Evolutionary conservation across 2,329 filamentous ascomycete species (phyloP).

Genomic region (Mariannaea sp.): DNA sequence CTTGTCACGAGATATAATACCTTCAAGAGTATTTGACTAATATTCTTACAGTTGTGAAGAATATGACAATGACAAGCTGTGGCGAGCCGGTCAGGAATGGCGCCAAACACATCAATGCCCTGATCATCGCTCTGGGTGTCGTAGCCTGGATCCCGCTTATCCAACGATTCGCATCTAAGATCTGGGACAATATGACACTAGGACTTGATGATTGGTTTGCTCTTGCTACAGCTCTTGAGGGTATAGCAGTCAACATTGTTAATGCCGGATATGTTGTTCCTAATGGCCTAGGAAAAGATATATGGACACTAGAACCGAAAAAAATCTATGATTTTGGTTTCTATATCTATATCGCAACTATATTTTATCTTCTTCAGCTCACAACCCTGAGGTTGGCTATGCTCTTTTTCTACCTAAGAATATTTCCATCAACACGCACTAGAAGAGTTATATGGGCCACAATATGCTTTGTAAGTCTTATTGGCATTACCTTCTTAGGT

Average conservation of each 20-base stretch:
- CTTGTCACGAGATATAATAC: no score
- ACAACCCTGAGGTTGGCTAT: conserved; percentile 48
- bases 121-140: neutral
- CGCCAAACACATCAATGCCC: neutral
- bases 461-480: conserved; percentile 39
- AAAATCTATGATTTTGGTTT: conserved; percentile 34
- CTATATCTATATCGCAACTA: conserved; percentile 43
- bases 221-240: neutral
- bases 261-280: neutral
- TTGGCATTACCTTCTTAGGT: conserved; percentile 41
- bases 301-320: conserved; percentile 40
- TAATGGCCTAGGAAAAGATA: conserved; percentile 40
- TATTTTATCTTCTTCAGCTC: conserved; percentile 47
- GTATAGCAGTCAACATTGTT: neutral
- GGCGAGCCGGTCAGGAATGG: neutral
- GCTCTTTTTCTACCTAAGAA: conserved; percentile 49
- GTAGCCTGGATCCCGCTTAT: neutral
- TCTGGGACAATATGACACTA: neutral
- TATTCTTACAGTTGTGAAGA: no score
- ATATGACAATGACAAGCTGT: no score
- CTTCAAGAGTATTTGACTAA: no score
- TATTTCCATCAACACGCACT: conserved; percentile 44
- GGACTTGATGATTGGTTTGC: neutral
- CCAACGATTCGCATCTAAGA: neutral
- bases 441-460: conserved; percentile 42